Percentiles rank a stretch among this genome's conserved stretches.
Conservation (phyloP, 2,329 filamentous ascomycete species). For the Didymella sp. region DNA sequence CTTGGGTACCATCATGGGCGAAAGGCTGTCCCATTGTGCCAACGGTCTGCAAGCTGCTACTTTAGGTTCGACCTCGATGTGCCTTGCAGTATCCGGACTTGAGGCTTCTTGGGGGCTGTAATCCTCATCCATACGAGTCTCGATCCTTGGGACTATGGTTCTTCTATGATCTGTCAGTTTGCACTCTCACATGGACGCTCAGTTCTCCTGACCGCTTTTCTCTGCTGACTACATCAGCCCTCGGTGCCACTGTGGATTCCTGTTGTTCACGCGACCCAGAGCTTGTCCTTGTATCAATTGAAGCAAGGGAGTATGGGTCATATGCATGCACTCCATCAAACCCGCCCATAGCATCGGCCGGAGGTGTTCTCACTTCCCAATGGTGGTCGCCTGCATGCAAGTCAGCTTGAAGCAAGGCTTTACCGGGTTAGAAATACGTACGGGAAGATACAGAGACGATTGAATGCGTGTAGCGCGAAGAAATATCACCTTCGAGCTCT, state of each 20-base stretch:
- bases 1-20: constrained; percentile 29
- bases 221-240: constrained; percentile 20
- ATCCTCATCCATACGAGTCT: constrained; percentile 29
- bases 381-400: constrained; percentile 34
- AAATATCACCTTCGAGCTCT: constrained; percentile 42
- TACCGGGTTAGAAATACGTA: constrained; percentile 20
- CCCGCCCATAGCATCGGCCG: constrained; percentile 31
- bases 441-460: constrained; percentile 38
- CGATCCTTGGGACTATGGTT: constrained; percentile 25
- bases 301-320: constrained; percentile 36
- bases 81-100: constrained; percentile 11
- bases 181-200: neutral
- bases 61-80: constrained; percentile 20
- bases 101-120: constrained; percentile 16
- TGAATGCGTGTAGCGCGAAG: constrained; percentile 40
- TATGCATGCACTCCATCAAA: constrained; percentile 34
- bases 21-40: constrained; percentile 45
- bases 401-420: constrained; percentile 11
- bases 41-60: constrained; percentile 38
- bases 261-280: constrained; percentile 27
- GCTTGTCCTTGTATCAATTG: constrained; percentile 33
- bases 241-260: constrained; percentile 1
- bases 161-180: constrained; percentile 2
- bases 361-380: constrained; percentile 33
- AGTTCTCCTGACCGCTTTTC: constrained; percentile 16